These are phyloP conservation scores for Alternaria alternata DNA, from an alignment of 2,329 filamentous ascomycete genomes.

Conservation along the genomic window DNA sequence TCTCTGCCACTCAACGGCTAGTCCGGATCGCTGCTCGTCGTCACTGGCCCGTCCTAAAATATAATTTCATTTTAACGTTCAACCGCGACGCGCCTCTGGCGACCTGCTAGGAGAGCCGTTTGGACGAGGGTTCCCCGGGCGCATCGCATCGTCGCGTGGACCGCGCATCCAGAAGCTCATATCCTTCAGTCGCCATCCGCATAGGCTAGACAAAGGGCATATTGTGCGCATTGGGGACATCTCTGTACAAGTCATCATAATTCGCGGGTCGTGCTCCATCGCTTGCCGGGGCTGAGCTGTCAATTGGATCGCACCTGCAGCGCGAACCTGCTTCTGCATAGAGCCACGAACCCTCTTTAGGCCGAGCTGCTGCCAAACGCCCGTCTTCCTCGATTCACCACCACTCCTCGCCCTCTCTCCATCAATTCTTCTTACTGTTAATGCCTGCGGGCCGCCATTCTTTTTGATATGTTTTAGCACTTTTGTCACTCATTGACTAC, in stretches of 20 bases:
- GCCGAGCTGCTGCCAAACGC: conserved; percentile 30
- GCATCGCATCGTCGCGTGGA: conserved; percentile 26
- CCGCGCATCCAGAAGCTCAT: conserved; percentile 5
- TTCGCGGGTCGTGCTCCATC: conserved; percentile 38
- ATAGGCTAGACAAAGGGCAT: conserved; percentile 12
- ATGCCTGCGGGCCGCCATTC: conserved; percentile 48
- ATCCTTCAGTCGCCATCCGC: not conserved
- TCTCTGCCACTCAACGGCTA: conserved; percentile 25
- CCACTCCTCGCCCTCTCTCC: conserved; percentile 40
- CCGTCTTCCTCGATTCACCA: conserved; percentile 38
- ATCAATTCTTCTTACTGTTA: conserved; percentile 41
- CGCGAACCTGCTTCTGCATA: conserved; percentile 36
- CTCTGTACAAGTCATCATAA: conserved; percentile 23
- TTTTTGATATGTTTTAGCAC: conserved; percentile 47
- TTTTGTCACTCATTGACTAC: conserved; percentile 46
- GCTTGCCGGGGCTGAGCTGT: conserved; percentile 34
- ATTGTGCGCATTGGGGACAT: conserved; percentile 24
- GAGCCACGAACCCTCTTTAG: conserved; percentile 35
- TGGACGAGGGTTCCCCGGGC: conserved; percentile 35
- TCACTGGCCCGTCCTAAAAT: conserved; percentile 45
- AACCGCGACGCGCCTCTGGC: conserved; percentile 38
- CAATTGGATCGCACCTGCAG: conserved; percentile 47
- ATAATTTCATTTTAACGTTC: conserved; percentile 38
- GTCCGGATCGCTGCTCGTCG: conserved; percentile 34
- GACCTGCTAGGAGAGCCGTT: conserved; percentile 28